A percentile compares a stretch with the other conserved stretches of the same genome.
Conservation (phyloP, 768 basidiomycete genomes). For the Inosperma sp. region DNA sequence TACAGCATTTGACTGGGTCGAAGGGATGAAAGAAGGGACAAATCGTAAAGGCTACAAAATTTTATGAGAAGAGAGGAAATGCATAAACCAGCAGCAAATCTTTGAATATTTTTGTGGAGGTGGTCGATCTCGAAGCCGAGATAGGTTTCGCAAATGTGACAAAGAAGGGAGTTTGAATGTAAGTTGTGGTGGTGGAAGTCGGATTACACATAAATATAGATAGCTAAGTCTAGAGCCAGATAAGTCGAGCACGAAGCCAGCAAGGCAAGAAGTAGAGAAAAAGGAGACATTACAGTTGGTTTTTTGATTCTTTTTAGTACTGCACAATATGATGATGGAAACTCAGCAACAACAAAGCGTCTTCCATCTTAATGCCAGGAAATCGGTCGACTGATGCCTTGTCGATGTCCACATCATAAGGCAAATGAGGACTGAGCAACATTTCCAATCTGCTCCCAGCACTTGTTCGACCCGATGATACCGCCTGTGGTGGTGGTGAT, state of each 20-base stretch:
- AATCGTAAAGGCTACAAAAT: no score
- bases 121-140: no score
- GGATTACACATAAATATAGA: conserved; percentile 3
- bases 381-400: conserved; percentile 41
- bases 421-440: conserved; percentile 16
- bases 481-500: conserved; percentile 21
- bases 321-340: conserved; percentile 67
- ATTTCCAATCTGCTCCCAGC: conserved; percentile 15
- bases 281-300: conserved; percentile 20
- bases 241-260: background rate
- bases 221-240: background rate
- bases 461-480: conserved; percentile 13
- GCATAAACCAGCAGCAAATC: no score
- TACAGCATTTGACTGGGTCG: no score
- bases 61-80: no score
- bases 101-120: no score
- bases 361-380: conserved; percentile 62
- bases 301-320: conserved; percentile 31
- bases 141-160: conserved; percentile 14
- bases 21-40: no score
- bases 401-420: conserved; percentile 41
- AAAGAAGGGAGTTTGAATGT: background rate
- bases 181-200: no score
- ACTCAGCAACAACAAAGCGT: conserved; percentile 67
- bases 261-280: conserved; percentile 8